Evolutionary conservation across 208 protist genomes (phyloP), one percentile per base, ranked within the genome.

Genomic region (Wallacemonas sp.): DNA sequence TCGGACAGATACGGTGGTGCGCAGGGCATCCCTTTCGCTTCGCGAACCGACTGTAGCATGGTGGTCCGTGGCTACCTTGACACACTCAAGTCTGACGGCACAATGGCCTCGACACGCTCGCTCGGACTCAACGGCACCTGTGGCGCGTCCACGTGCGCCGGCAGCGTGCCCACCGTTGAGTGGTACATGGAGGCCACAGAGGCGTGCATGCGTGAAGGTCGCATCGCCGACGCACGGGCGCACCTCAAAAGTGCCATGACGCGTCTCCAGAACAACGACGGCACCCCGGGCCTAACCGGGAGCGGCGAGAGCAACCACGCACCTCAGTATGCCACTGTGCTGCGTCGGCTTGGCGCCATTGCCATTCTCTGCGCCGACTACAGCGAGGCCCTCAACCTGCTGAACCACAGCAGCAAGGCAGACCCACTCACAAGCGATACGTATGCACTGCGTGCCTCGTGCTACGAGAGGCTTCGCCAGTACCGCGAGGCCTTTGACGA

Each of bases 391-490:
- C 79, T 91, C n/a, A 54, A 72, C 21, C 52, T 91, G 36, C 76
- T 96, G 17, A 66, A 78, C 29, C 71, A 76, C 10, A 85, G 85
- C 71, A 78, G 72, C 57, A 70, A 78, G 39, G 74, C 81, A 0
- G 77, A 92, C 37, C 90, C 90, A 1, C 68, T 93, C 9, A 72
- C 63, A n/a, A 61, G 83, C 19, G 75, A 84, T 21, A 80, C 68
- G 41, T 96, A 93, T 64, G 75, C 78, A 32, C 63, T 92, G 39
- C 84, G 90, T 52, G 90, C 80, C 22, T 69, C 80, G 17, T 96
- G 90, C 69, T 82, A 81, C n/a, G 90, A 93, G 73, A 58, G 76
- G 19, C 62, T 93, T 29, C 60, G 60, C 13, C 68, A 72, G 42
- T 69, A 74, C 33, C 44, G 53, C 0, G 59, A 68, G 41, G 90